These are phyloP conservation scores for Fusarium duplospermum DNA, from an alignment of 2,329 filamentous ascomycete genomes.

Conservation along the genomic window DNA sequence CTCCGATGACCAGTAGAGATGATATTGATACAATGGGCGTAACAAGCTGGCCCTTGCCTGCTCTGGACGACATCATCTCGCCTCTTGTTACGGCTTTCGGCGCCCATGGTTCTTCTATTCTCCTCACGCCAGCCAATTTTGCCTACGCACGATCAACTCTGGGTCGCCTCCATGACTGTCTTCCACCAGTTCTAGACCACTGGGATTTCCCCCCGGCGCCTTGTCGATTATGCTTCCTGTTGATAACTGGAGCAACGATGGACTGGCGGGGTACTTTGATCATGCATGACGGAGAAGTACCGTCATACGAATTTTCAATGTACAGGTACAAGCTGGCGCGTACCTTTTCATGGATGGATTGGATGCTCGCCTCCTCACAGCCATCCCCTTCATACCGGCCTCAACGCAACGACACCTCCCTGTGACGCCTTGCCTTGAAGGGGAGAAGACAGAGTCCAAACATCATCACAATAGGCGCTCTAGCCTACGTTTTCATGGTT, in stretches of 20 bases:
- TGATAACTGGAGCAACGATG: slow-evolving; percentile 32
- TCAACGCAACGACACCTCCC: slow-evolving; percentile 6
- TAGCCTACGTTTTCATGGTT: slow-evolving; percentile 3
- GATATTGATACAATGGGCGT: slow-evolving; percentile 24
- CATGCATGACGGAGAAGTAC: slow-evolving; percentile 51
- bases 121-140: not conserved
- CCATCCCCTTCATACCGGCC: slow-evolving; percentile 12
- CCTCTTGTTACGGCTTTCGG: slow-evolving; percentile 5
- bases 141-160: slow-evolving; percentile 22
- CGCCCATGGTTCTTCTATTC: not conserved
- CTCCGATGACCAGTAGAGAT: slow-evolving; percentile 13
- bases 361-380: slow-evolving; percentile 26
- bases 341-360: slow-evolving; percentile 39
- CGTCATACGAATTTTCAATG: slow-evolving; percentile 50
- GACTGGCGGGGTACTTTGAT: slow-evolving; percentile 48
- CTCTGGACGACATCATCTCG: slow-evolving; percentile 13
- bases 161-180: slow-evolving; percentile 18
- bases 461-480: slow-evolving; percentile 10
- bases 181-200: slow-evolving; percentile 41
- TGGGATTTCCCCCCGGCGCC: slow-evolving; percentile 16
- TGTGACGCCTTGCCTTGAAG: slow-evolving; percentile 12
- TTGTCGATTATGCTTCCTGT: slow-evolving; percentile 24
- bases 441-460: slow-evolving; percentile 19
- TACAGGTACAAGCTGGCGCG: slow-evolving; percentile 47
- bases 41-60: slow-evolving; percentile 15